These are phyloP conservation scores for Hortaea werneckii DNA, from an alignment of 2,329 filamentous ascomycete genomes.

Conservation along the genomic window DNA sequence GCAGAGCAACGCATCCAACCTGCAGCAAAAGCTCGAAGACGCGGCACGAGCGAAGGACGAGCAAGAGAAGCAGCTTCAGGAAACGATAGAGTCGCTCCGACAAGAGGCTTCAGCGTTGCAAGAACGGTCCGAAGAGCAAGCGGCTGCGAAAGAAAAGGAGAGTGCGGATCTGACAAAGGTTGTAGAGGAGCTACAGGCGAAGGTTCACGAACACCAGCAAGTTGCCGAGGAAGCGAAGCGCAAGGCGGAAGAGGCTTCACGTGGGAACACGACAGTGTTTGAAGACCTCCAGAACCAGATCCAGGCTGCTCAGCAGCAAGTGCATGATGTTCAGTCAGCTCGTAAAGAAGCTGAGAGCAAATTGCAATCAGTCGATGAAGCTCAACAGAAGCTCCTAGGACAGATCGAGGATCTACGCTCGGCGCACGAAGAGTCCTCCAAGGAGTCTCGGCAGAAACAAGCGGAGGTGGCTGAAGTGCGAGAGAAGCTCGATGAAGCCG, in stretches of 20 bases:
- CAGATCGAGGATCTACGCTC: background rate
- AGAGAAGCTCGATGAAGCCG: constrained; percentile 4
- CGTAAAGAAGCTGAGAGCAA: constrained; percentile 2
- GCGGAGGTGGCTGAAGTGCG: constrained; percentile 12
- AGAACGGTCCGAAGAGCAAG: constrained; percentile 6
- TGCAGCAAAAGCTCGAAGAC: constrained; percentile 13
- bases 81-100: constrained; percentile 7
- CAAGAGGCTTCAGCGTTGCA: constrained; percentile 7
- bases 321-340: constrained; percentile 7
- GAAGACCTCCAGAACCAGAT: constrained; percentile 15
- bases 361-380: constrained; percentile 3
- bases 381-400: constrained; percentile 1
- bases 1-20: constrained; percentile 6
- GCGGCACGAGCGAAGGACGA: constrained; percentile 7
- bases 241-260: constrained; percentile 8
- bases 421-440: background rate
- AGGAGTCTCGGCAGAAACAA: constrained; percentile 2
- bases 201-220: constrained; percentile 10
- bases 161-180: constrained; percentile 11
- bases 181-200: constrained; percentile 12
- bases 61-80: constrained; percentile 5
- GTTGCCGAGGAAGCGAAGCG: constrained; percentile 7
- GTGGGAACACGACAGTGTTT: constrained; percentile 6
- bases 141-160: constrained; percentile 11
- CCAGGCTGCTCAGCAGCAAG: constrained; percentile 11